Evolutionary conservation across 2,329 filamentous ascomycete genomes (phyloP).

Genomic region (Dactylellina drechsleri): DNA sequence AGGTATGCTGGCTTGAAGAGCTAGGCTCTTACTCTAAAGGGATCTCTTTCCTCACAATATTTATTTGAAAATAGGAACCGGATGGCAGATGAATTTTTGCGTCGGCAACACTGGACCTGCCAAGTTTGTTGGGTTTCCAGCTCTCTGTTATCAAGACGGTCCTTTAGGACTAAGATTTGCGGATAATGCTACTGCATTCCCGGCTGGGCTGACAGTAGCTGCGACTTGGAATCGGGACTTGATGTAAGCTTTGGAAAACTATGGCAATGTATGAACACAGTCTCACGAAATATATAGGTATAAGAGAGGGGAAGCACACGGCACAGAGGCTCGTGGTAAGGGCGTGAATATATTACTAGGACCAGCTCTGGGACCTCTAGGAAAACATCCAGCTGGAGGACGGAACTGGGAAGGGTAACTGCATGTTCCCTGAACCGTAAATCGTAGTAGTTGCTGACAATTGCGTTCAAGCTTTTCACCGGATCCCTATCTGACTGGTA

Average conservation of each 20-base stretch:
- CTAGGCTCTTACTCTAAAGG: constrained; percentile 61
- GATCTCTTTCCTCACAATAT: constrained; percentile 59
- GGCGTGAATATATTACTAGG: constrained; percentile 83
- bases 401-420: constrained; percentile 33
- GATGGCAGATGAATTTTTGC: constrained; percentile 59
- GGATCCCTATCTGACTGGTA: constrained; percentile 29
- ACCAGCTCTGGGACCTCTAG: constrained; percentile 63
- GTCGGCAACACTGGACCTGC: constrained; percentile 73
- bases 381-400: constrained; percentile 28
- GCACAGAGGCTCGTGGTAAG: constrained; percentile 73
- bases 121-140: constrained; percentile 26
- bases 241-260: constrained; percentile 67
- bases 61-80: constrained; percentile 18
- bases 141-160: constrained; percentile 76
- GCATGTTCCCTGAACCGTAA: not conserved
- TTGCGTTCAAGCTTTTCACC: constrained; percentile 10
- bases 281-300: constrained; percentile 18
- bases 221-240: constrained; percentile 88
- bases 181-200: constrained; percentile 83
- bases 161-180: constrained; percentile 83
- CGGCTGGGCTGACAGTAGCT: constrained; percentile 86
- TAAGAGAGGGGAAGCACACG: constrained; percentile 29
- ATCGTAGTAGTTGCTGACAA: not conserved
- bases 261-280: not conserved
- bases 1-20: constrained; percentile 63